Conservation (phyloP, 345 rosid genomes). For the Firmiana major region DNA sequence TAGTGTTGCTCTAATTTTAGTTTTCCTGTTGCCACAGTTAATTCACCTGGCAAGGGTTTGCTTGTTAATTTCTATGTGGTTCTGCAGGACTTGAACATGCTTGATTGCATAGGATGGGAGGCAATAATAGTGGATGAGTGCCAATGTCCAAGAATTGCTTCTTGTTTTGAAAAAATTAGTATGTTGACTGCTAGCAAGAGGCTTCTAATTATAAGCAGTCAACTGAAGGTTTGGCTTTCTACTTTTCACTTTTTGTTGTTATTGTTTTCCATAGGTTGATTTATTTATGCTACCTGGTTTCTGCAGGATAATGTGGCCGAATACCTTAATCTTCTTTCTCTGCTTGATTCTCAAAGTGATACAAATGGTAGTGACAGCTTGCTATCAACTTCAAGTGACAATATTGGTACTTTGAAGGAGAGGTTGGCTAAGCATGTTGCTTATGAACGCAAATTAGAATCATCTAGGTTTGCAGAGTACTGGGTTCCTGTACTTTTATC, state of each 20-base stretch:
- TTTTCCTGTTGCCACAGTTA: not conserved
- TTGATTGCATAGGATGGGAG: slow-evolving; percentile 43
- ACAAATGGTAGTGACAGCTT: slow-evolving; percentile 7
- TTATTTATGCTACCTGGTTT: slow-evolving; percentile 17
- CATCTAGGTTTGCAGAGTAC: slow-evolving; percentile 63
- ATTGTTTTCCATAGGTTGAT: slow-evolving; percentile 9
- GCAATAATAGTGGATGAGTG: slow-evolving; percentile 50
- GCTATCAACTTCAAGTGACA: slow-evolving; percentile 22
- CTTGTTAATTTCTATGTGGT: slow-evolving; percentile 10
- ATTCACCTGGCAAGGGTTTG: not conserved
- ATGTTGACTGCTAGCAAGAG: slow-evolving; percentile 33
- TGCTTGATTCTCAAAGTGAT: slow-evolving; percentile 30
- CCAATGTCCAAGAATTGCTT: slow-evolving; percentile 25
- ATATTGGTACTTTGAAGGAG: slow-evolving; percentile 34
- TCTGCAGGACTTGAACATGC: slow-evolving; percentile 43
- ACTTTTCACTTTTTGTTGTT: not conserved
- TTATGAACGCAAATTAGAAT: slow-evolving; percentile 38
- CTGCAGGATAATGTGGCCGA: slow-evolving; percentile 41
- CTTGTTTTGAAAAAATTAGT: slow-evolving; percentile 36
- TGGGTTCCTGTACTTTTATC: slow-evolving; percentile 92
- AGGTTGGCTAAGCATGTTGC: slow-evolving; percentile 30
- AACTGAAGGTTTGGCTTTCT: slow-evolving; percentile 39
- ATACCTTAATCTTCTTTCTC: slow-evolving; percentile 26
- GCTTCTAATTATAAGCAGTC: slow-evolving; percentile 44
- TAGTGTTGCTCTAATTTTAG: not conserved